These are phyloP conservation scores for Tuber microsphaerosporum DNA, from an alignment of 495 filamentous ascomycete genomes.

Conservation along the genomic window DNA sequence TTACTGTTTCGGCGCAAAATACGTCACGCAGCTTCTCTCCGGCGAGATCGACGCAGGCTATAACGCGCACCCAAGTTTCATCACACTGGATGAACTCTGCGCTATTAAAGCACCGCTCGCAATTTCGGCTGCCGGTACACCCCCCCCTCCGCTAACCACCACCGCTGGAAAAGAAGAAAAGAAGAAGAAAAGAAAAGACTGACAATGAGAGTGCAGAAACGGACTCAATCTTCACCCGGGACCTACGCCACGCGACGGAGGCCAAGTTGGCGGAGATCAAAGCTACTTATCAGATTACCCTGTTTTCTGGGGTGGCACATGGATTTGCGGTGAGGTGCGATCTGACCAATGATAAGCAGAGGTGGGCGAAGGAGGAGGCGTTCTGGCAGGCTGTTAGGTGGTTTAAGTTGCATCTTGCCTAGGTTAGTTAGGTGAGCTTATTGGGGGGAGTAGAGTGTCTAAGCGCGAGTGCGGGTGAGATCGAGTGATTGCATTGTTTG, in stretches of 20 bases:
- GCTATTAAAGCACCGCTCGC: slow-evolving; percentile 62
- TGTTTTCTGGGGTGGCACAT: slow-evolving; percentile 68
- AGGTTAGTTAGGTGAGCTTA: neutral
- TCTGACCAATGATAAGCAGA: slow-evolving; percentile 52
- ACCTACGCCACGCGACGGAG: slow-evolving; percentile 62
- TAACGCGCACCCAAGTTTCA: slow-evolving; percentile 69
- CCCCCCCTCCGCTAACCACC: neutral
- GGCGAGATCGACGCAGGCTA: slow-evolving; percentile 49
- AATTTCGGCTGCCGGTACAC: slow-evolving; percentile 65
- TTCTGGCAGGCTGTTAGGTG: slow-evolving; percentile 72
- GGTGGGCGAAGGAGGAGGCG: slow-evolving; percentile 78
- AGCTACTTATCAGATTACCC: slow-evolving; percentile 70
- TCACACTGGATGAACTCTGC: slow-evolving; percentile 67
- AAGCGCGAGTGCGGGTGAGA: neutral
- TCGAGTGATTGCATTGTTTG: neutral
- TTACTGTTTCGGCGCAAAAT: slow-evolving; percentile 71
- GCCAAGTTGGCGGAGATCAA: slow-evolving; percentile 54
- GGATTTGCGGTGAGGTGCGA: slow-evolving; percentile 75
- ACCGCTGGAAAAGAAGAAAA: neutral
- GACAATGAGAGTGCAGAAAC: slow-evolving; percentile 50
- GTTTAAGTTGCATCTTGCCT: slow-evolving; percentile 48
- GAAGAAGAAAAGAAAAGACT: neutral
- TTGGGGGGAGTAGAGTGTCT: neutral
- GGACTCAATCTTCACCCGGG: slow-evolving; percentile 68
- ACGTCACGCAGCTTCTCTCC: slow-evolving; percentile 48